phyloP scores from a whole-genome alignment of 73 alveolate species.

The Symbiodinium natans region DNA sequence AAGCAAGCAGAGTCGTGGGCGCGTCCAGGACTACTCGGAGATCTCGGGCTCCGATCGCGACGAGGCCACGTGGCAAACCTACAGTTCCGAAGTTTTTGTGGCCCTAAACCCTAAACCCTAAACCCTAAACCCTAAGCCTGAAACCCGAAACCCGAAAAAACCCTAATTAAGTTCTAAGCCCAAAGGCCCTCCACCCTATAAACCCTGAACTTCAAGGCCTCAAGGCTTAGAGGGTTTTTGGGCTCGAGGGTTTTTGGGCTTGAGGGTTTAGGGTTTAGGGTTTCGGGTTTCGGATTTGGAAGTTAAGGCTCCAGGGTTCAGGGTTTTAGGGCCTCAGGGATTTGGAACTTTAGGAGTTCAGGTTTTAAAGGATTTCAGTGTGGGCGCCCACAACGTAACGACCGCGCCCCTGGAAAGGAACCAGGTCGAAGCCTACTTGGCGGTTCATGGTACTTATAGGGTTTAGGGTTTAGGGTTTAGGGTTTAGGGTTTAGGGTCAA shows the following conservation, averaged over 20 bases:
- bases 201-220: background rate
- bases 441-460: no score
- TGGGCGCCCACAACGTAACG: no score
- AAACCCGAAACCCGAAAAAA: background rate
- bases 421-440: no score
- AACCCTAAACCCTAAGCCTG: background rate
- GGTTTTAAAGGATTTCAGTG: no score
- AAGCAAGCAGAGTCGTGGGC: no score
- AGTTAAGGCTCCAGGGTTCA: background rate
- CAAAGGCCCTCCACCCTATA: background rate
- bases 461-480: no score
- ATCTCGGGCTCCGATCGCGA: slow-evolving; percentile 76
- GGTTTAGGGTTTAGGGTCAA: no score
- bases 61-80: slow-evolving; percentile 54
- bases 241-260: background rate
- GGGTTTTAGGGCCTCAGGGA: background rate
- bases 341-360: no score
- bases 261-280: background rate
- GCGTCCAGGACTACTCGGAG: slow-evolving; percentile 72
- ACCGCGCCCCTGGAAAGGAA: no score
- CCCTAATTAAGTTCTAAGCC: no score
- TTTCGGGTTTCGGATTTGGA: background rate
- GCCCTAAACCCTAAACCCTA: background rate
- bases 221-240: background rate
- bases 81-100: background rate